Conservation (phyloP, 257 asterid species). For the Parsonsia alboflavescens region DNA sequence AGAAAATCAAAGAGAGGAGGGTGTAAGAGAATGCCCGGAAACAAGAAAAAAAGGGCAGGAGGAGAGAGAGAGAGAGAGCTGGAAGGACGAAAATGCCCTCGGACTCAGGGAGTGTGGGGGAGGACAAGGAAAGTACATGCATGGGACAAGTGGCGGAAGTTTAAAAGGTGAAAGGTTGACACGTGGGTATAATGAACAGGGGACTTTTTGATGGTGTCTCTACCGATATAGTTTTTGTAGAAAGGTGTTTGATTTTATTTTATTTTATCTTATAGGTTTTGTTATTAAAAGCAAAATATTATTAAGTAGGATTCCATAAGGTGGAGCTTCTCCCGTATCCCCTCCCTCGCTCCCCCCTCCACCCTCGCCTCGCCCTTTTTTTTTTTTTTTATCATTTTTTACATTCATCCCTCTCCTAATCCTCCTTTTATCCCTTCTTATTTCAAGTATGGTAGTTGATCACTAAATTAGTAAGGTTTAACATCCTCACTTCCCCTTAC, state of each 20-base stretch:
- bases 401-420: no score
- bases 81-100: slow-evolving; percentile 39
- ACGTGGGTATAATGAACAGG: slow-evolving; percentile 58
- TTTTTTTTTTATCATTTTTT: no score
- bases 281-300: neutral
- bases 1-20: neutral
- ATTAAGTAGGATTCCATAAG: neutral
- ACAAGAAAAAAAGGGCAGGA: slow-evolving; percentile 18
- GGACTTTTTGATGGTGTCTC: slow-evolving; percentile 44
- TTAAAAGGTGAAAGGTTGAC: slow-evolving; percentile 36
- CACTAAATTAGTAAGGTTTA: no score
- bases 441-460: no score
- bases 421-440: no score
- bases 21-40: neutral
- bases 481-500: no score
- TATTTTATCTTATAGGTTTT: neutral
- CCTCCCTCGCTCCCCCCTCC: no score
- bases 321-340: neutral
- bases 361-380: no score
- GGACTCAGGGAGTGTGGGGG: neutral
- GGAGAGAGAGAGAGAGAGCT: neutral
- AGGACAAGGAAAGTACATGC: slow-evolving; percentile 25
- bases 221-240: slow-evolving; percentile 25
- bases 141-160: slow-evolving; percentile 60
- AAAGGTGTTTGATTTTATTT: slow-evolving; percentile 14